phyloP scores from a whole-genome alignment of 2,329 filamentous ascomycete species.

The Nemania sp. region DNA sequence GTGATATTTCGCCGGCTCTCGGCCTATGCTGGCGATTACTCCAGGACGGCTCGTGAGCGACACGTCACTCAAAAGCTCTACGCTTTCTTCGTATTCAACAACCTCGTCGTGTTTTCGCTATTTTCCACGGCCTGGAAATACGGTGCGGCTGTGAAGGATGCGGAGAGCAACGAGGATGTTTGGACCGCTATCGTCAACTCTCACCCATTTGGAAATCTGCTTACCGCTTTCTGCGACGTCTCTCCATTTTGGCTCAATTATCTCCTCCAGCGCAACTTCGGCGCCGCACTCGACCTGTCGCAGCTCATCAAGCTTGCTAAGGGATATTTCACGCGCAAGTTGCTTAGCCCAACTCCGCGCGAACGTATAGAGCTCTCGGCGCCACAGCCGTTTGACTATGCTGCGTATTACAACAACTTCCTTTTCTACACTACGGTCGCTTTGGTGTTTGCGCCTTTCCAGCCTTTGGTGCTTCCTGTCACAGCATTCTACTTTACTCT shows the following conservation, averaged over 20 bases:
- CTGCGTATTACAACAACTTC: constrained; percentile 96
- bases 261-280: constrained; percentile 79
- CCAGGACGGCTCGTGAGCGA: constrained; percentile 85
- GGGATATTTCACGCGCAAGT: constrained; percentile 79
- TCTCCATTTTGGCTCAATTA: constrained; percentile 33
- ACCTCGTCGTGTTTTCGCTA: constrained; percentile 86
- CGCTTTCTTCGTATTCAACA: constrained; percentile 95
- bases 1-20: constrained; percentile 88
- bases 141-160: constrained; percentile 64
- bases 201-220: constrained; percentile 49
- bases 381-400: constrained; percentile 88
- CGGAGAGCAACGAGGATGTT: constrained; percentile 59
- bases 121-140: constrained; percentile 65
- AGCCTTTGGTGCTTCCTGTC: constrained; percentile 82
- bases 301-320: constrained; percentile 81
- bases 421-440: constrained; percentile 88
- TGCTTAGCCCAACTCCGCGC: constrained; percentile 82
- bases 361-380: constrained; percentile 89
- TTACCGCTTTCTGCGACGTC: constrained; percentile 32
- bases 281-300: constrained; percentile 84
- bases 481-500: constrained; percentile 85
- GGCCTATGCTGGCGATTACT: constrained; percentile 79
- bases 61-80: constrained; percentile 90
- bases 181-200: constrained; percentile 71
- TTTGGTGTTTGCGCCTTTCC: constrained; percentile 79